Base-by-base conservation (phyloP, 345 rosid genomes). In the Populus ilicifolia region DNA sequence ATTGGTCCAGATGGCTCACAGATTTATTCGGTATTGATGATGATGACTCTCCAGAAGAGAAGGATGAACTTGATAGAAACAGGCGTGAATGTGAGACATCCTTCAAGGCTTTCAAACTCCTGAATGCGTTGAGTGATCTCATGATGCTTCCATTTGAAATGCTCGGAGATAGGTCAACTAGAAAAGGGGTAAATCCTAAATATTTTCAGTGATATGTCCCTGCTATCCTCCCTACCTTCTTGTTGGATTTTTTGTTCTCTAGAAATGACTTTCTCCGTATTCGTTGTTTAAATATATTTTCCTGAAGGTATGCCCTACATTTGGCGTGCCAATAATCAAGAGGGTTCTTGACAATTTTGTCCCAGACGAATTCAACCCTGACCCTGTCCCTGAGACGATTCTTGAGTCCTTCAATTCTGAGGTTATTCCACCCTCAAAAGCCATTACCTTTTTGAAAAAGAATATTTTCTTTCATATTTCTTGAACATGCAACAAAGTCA, bases 61-160 rank as follows among this genome's bases (percentile, higher is more conserved):
- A 71, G 33, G 82, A 75, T 69, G 87, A 79, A 46, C 68, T 52
- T 44, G 67, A 81, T 65, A 71, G 78, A 48, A 84, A 76, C 72
- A 86, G 75, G 29, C 76, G 35, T 65, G 87, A 81, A 48, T 14
- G 46, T 46, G 85, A 83, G 79, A 76, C 85, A 75, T 85, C 93
- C 61, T 90, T 89, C 85, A 93, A 87, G 91, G 79, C 89, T 79
- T 95, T 95, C 80, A 83, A 73, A 77, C 89, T 93, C 66, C 96
- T 95, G 30, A 89, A 89, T 80, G 92, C 94, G 25, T 86, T 95
- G 83, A 93, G 97, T 70, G 97, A 93, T 86, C 93, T 93, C 67
- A 89, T 95, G 98, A 95, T 91, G 99, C 94, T 95, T 79, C 99
- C 99, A 77, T 92, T 87, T 46, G 94, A 90, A 74, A 89, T 91